A percentile compares a stretch with the other conserved stretches of the same genome.
Evolutionary conservation across 805 yeast species (phyloP).

Genomic region (Candida lessepsii): DNA sequence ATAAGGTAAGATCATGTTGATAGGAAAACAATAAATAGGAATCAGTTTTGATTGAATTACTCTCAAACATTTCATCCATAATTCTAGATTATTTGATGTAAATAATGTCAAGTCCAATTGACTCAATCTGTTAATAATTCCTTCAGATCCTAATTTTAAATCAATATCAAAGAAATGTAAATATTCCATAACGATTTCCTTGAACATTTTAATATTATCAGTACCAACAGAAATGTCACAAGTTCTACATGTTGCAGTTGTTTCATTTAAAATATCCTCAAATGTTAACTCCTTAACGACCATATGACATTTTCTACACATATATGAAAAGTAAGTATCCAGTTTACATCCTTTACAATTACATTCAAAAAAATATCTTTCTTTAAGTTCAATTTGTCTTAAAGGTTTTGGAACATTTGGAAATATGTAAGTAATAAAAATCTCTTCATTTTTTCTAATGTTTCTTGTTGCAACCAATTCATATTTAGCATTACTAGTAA

Average conservation of each 20-base stretch:
- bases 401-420: conserved; percentile 25
- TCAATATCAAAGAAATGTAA: not conserved
- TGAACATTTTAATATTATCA: not conserved
- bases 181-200: not conserved
- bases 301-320: conserved; percentile 22
- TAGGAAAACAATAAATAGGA: conserved; percentile 15
- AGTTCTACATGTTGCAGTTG: not conserved
- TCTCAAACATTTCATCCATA: not conserved
- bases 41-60: conserved; percentile 4
- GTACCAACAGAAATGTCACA: not conserved
- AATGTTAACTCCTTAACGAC: conserved; percentile 6
- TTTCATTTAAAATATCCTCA: conserved; percentile 5
- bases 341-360: conserved; percentile 27
- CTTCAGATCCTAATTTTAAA: not conserved
- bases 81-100: not conserved
- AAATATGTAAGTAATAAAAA: conserved; percentile 30
- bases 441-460: conserved; percentile 22
- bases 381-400: conserved; percentile 21
- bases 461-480: conserved; percentile 10
- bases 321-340: conserved; percentile 28
- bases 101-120: not conserved
- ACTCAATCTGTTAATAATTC: not conserved
- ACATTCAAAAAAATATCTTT: conserved; percentile 33
- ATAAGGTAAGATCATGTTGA: conserved; percentile 5
- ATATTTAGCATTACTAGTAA: not conserved